Percentiles rank a stretch among this genome's conserved stretches.
Conservation (phyloP, 2,329 filamentous ascomycete genomes). For the Fusarium nurragi region DNA sequence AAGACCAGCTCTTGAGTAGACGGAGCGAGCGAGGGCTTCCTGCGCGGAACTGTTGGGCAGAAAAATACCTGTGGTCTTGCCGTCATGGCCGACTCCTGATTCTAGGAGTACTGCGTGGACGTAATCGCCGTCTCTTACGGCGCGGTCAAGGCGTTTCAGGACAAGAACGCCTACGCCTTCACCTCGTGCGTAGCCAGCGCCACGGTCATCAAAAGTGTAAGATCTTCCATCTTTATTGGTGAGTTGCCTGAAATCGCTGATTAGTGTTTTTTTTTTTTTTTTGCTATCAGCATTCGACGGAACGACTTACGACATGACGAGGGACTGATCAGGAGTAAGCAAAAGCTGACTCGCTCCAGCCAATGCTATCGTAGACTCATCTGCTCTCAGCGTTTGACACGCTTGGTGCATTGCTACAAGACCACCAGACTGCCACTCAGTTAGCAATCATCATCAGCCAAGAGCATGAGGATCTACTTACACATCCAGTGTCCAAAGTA, state of each 20-base stretch:
- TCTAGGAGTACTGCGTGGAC: constrained; percentile 25
- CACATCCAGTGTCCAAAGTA: constrained; percentile 1
- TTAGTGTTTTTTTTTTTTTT: no score
- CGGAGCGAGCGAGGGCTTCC: background rate
- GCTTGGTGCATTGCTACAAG: constrained; percentile 1
- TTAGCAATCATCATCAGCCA: background rate
- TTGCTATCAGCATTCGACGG: no score
- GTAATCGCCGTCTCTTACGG: constrained; percentile 28
- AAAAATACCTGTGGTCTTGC: constrained; percentile 25
- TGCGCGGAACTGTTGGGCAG: background rate
- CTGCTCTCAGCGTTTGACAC: background rate
- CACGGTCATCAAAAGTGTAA: constrained; percentile 13
- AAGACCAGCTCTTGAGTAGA: background rate
- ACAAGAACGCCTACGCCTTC: constrained; percentile 23
- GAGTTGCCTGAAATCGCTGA: background rate
- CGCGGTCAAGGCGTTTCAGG: constrained; percentile 33
- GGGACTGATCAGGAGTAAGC: background rate
- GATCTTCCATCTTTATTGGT: constrained; percentile 11
- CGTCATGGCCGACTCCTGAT: constrained; percentile 28
- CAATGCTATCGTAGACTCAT: background rate
- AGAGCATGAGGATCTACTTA: background rate
- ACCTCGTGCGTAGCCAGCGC: constrained; percentile 23
- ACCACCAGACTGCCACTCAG: background rate
- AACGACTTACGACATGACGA: background rate
- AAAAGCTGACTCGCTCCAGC: background rate